Conservation (phyloP, 192 early-diverging fungal genomes). For the Entomortierella chlamydospora region DNA sequence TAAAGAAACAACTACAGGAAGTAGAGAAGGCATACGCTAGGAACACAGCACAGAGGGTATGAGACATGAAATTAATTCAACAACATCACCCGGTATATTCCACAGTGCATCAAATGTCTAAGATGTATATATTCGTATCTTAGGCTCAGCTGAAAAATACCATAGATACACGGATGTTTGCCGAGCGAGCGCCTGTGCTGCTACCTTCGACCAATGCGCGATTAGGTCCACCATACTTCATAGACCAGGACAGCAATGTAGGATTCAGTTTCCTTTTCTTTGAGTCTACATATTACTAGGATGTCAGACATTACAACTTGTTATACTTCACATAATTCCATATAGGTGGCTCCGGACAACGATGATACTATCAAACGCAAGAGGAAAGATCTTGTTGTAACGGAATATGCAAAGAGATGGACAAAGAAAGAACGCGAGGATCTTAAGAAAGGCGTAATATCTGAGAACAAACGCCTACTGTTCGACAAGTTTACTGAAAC, state of each 20-base stretch:
- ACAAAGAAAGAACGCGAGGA: conserved; percentile 10
- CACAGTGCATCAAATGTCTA: too few relatives aligned
- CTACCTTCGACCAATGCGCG: neutral
- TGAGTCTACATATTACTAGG: neutral
- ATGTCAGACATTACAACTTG: too few relatives aligned
- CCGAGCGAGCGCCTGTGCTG: conserved; percentile 13
- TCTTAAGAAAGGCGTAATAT: conserved; percentile 16
- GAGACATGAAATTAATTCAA: conserved; percentile 6
- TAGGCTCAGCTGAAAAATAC: conserved; percentile 13
- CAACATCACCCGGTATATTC: too few relatives aligned
- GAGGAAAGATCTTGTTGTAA: conserved; percentile 6
- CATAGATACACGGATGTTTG: conserved; percentile 8
- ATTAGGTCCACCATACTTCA: conserved; percentile 48
- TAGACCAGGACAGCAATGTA: conserved; percentile 26
- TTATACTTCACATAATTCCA: too few relatives aligned
- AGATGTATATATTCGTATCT: neutral
- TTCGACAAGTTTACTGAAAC: conserved; percentile 11
- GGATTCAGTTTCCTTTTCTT: too few relatives aligned
- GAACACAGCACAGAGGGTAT: conserved; percentile 59
- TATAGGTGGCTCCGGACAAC: conserved; percentile 41
- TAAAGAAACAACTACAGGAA: conserved; percentile 55
- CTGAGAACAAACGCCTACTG: conserved; percentile 26
- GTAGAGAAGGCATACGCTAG: conserved; percentile 60
- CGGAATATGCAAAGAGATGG: conserved; percentile 2
- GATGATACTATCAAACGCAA: conserved; percentile 15